phyloP scores from a whole-genome alignment of 306 rosid species.

The Dalbergia oliveri region DNA sequence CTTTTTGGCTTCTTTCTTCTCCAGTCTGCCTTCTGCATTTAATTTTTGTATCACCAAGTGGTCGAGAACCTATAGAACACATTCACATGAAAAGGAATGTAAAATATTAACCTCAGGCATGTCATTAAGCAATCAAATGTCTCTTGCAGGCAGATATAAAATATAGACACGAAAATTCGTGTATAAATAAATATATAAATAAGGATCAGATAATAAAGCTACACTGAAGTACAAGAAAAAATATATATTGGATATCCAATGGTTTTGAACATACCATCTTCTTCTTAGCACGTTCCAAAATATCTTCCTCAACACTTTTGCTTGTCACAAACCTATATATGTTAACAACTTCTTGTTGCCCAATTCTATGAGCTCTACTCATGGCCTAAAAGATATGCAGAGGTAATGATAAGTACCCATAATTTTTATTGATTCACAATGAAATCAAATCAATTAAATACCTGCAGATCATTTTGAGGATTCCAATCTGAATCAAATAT shows the following conservation, averaged over 20 bases:
- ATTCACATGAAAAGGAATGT: conserved; percentile 38
- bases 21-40: conserved; percentile 98
- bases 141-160: not conserved
- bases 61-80: conserved; percentile 85
- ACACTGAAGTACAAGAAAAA: not conserved
- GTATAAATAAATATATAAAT: not conserved
- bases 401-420: conserved; percentile 19
- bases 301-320: conserved; percentile 99
- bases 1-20: conserved; percentile 96
- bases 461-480: conserved; percentile 99
- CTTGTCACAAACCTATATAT: conserved; percentile 98
- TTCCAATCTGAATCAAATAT: conserved; percentile 99
- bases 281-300: conserved; percentile 97
- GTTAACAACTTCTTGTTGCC: conserved; percentile 99
- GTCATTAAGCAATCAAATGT: conserved; percentile 14
- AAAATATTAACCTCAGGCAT: conserved; percentile 33
- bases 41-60: conserved; percentile 99
- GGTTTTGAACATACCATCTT: conserved; percentile 76
- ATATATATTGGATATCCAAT: conserved; percentile 24
- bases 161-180: not conserved
- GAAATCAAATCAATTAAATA: conserved; percentile 38
- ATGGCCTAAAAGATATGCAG: conserved; percentile 70
- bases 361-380: conserved; percentile 99
- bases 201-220: not conserved
- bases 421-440: conserved; percentile 14